Percentiles rank a stretch among this genome's conserved stretches.
Conservation (phyloP, 352 stramenopile genomes). For the Globisporangium barbulae region DNA sequence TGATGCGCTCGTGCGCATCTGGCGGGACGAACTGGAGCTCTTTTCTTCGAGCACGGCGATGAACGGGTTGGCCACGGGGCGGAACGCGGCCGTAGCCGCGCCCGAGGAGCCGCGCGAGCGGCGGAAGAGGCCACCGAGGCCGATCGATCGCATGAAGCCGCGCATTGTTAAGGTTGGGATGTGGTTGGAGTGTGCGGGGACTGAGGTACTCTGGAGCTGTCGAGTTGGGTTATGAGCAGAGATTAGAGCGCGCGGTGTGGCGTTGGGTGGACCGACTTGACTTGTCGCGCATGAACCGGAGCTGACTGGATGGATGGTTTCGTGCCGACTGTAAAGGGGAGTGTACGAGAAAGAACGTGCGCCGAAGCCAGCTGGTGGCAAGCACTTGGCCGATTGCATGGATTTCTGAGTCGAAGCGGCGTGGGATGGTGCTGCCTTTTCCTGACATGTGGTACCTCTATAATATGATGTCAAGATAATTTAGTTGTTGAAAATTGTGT, state of each 20-base stretch:
- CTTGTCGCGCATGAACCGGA: not conserved
- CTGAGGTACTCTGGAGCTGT: constrained; percentile 16
- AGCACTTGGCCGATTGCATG: not conserved
- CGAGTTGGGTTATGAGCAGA: constrained; percentile 35
- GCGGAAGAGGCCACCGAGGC: constrained; percentile 56
- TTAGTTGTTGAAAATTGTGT: not conserved
- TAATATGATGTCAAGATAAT: not conserved
- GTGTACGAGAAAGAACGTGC: constrained; percentile 4
- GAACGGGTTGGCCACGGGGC: constrained; percentile 30
- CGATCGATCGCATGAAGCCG: constrained; percentile 63
- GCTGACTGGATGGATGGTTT: not conserved
- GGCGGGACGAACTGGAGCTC: not conserved
- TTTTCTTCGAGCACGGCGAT: constrained; percentile 13
- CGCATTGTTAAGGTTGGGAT: constrained; percentile 39
- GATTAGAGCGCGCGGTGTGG: not conserved
- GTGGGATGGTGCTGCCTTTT: not conserved
- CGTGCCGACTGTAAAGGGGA: not conserved
- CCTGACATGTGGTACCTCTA: not conserved
- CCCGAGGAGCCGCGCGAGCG: constrained; percentile 12
- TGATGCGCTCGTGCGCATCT: not conserved
- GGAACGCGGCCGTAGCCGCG: constrained; percentile 19
- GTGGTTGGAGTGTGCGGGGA: constrained; percentile 2
- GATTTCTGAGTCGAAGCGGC: not conserved
- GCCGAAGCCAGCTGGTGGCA: constrained; percentile 1
- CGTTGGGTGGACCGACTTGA: not conserved